Percentiles rank a stretch among this genome's conserved stretches.
phyloP scores from a whole-genome alignment of 1,139 yeast species.

The Wickerhamomyces sp. region DNA sequence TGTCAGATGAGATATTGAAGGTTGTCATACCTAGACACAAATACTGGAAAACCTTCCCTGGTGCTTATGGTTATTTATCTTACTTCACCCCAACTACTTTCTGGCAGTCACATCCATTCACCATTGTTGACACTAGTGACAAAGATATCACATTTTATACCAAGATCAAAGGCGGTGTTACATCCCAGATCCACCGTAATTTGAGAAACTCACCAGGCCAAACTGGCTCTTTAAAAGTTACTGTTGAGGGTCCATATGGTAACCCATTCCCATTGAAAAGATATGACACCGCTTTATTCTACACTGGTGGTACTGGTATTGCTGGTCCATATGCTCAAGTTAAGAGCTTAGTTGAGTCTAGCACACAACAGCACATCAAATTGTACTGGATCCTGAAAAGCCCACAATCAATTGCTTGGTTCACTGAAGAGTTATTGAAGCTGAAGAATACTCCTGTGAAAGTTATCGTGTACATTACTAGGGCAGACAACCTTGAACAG shows the following conservation, averaged over 20 bases:
- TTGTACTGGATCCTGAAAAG: constrained; percentile 48
- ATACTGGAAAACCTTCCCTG: constrained; percentile 30
- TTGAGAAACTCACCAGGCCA: constrained; percentile 18
- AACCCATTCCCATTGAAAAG: constrained; percentile 44
- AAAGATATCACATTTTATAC: constrained; percentile 36
- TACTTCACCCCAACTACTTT: constrained; percentile 39
- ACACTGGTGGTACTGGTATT: constrained; percentile 72
- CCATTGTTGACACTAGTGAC: constrained; percentile 30
- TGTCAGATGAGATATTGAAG: constrained; percentile 43
- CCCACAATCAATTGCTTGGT: constrained; percentile 49
- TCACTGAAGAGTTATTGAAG: constrained; percentile 36
- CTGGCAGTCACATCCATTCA: constrained; percentile 57
- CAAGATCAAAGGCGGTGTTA: constrained; percentile 45
- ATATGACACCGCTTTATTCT: constrained; percentile 47
- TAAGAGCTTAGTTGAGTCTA: neutral
- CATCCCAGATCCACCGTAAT: constrained; percentile 32
- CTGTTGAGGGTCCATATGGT: constrained; percentile 62
- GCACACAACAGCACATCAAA: constrained; percentile 27
- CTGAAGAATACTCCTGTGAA: constrained; percentile 33
- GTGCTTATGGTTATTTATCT: constrained; percentile 34
- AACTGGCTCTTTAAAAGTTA: constrained; percentile 27
- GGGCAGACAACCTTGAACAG: constrained; percentile 19
- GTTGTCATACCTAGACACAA: constrained; percentile 27
- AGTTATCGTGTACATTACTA: constrained; percentile 35
- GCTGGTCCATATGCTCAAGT: constrained; percentile 43